A percentile compares a stretch with the other conserved stretches of the same genome.
These are phyloP conservation scores for Penicillium paradoxum DNA, from an alignment of 495 filamentous ascomycete species.

Conservation along the genomic window DNA sequence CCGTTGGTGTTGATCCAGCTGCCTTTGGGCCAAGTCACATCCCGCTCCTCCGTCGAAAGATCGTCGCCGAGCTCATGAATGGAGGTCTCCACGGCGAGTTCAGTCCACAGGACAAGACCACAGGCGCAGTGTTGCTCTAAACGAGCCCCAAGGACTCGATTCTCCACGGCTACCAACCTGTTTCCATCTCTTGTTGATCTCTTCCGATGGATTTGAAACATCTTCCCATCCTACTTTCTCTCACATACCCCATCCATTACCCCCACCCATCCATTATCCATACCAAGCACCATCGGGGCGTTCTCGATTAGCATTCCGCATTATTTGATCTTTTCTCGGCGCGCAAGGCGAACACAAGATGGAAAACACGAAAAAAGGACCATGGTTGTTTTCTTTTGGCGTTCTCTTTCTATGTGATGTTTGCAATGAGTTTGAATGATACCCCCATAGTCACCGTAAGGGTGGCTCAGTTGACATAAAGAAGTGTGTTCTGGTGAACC, in stretches of 20 bases:
- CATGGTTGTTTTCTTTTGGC: slow-evolving; percentile 8
- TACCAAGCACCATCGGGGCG: slow-evolving; percentile 5
- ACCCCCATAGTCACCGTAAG: slow-evolving; percentile 16
- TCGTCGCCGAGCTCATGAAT: slow-evolving; percentile 66
- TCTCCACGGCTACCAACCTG: background rate
- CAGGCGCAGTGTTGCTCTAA: slow-evolving; percentile 26
- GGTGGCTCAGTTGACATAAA: slow-evolving; percentile 5
- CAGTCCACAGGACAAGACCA: slow-evolving; percentile 17
- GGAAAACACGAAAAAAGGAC: slow-evolving; percentile 1
- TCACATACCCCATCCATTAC: slow-evolving; percentile 1
- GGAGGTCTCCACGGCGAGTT: slow-evolving; percentile 54
- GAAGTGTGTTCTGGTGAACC: background rate
- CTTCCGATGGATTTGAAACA: background rate
- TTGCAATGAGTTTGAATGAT: slow-evolving; percentile 25
- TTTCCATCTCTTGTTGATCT: background rate
- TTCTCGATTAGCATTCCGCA: slow-evolving; percentile 3
- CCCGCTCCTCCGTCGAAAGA: slow-evolving; percentile 51
- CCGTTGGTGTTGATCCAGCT: slow-evolving; percentile 58
- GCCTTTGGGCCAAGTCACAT: slow-evolving; percentile 55
- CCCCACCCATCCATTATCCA: background rate
- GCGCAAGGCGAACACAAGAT: slow-evolving; percentile 17
- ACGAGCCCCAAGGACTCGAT: background rate
- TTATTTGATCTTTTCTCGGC: slow-evolving; percentile 11
- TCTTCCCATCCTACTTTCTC: background rate
- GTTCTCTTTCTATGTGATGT: slow-evolving; percentile 11